These are phyloP conservation scores for Gastrolobium bilobum DNA, from an alignment of 306 rosid species.

Conservation along the genomic window DNA sequence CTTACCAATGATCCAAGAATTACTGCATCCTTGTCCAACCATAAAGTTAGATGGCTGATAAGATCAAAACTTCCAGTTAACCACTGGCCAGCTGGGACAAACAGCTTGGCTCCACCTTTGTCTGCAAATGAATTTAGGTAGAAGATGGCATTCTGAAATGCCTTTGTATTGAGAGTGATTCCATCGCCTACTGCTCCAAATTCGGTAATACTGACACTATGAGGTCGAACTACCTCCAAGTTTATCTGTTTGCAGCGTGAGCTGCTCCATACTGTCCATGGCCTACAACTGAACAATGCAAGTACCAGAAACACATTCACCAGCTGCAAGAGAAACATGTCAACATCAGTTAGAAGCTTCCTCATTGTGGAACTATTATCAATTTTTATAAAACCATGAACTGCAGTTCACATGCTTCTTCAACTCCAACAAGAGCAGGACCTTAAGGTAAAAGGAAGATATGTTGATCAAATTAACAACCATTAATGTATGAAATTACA, in stretches of 20 bases:
- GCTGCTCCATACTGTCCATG: slow-evolving; percentile 70
- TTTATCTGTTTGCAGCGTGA: slow-evolving; percentile 58
- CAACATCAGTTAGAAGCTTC: slow-evolving; percentile 30
- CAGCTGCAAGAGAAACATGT: slow-evolving; percentile 56
- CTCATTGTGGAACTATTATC: slow-evolving; percentile 6
- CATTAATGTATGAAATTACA: slow-evolving; percentile 14
- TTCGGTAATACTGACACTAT: slow-evolving; percentile 75
- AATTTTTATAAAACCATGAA: slow-evolving; percentile 9
- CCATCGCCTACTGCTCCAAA: slow-evolving; percentile 90
- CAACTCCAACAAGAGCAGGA: neutral
- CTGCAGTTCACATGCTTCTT: slow-evolving; percentile 23
- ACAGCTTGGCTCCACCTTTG: slow-evolving; percentile 87
- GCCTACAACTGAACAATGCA: slow-evolving; percentile 59
- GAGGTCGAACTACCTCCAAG: slow-evolving; percentile 64
- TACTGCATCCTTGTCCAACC: slow-evolving; percentile 71
- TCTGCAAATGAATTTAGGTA: slow-evolving; percentile 76
- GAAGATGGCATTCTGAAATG: slow-evolving; percentile 82
- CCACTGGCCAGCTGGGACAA: slow-evolving; percentile 85
- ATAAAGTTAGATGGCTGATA: slow-evolving; percentile 77
- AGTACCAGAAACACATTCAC: slow-evolving; percentile 69
- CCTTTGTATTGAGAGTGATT: slow-evolving; percentile 77
- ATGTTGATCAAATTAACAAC: slow-evolving; percentile 19
- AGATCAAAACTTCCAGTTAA: slow-evolving; percentile 87
- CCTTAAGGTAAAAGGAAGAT: neutral
- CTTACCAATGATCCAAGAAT: slow-evolving; percentile 78